Evolutionary conservation across 2,329 filamentous ascomycete species (phyloP).

Genomic region (Arthroderma uncinatum): DNA sequence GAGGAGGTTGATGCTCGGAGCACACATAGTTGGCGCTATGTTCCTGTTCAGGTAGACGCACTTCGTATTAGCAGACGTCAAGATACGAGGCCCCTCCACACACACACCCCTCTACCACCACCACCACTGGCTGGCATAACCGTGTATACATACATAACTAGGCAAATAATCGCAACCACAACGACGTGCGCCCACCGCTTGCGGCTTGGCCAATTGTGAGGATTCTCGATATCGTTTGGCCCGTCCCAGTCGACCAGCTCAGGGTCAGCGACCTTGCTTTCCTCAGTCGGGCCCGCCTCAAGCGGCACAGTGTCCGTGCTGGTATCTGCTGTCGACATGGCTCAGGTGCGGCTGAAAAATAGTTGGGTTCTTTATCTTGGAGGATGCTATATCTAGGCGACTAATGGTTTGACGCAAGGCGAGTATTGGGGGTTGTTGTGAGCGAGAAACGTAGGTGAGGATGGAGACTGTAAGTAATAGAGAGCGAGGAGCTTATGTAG

Average conservation of each 20-base stretch:
- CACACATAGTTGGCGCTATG: slow-evolving; percentile 57
- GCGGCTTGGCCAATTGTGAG: slow-evolving; percentile 55
- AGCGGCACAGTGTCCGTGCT: not conserved
- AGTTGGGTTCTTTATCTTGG: not conserved
- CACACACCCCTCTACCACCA: slow-evolving; percentile 42
- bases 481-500: not conserved
- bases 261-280: not conserved
- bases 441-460: not conserved
- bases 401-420: too few species aligned
- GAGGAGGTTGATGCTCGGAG: slow-evolving; percentile 38
- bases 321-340: not conserved
- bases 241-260: slow-evolving; percentile 51
- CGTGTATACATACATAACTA: slow-evolving; percentile 39
- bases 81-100: not conserved
- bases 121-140: slow-evolving; percentile 46
- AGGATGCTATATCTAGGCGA: not conserved
- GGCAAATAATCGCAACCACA: not conserved
- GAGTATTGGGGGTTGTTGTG: slow-evolving; percentile 16
- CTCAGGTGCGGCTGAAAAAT: not conserved
- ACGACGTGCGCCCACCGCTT: slow-evolving; percentile 35
- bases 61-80: not conserved
- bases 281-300: not conserved
- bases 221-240: slow-evolving; percentile 51
- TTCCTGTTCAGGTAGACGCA: slow-evolving; percentile 64
- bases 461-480: not conserved